phyloP scores from a whole-genome alignment of 2,329 filamentous ascomycete species.

The Trichoderma breve region DNA sequence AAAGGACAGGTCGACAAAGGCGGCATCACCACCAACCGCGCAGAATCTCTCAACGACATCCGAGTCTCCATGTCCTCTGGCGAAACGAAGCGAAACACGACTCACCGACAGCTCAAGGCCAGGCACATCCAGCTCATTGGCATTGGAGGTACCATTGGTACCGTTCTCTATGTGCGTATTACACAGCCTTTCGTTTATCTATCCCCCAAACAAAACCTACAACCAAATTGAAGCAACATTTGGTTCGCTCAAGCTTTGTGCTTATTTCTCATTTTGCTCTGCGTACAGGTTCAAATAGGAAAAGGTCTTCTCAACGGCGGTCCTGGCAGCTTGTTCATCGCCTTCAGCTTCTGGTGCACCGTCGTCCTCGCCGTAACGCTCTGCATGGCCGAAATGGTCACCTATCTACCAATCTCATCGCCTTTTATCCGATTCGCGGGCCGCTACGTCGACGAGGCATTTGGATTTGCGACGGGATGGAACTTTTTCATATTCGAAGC shows the following conservation, averaged over 20 bases:
- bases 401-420: slow-evolving; percentile 71
- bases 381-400: slow-evolving; percentile 72
- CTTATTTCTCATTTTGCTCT: slow-evolving; percentile 14
- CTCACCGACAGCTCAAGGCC: slow-evolving; percentile 53
- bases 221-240: background rate
- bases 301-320: slow-evolving; percentile 57
- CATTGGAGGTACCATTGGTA: slow-evolving; percentile 65
- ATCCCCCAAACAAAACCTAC: background rate
- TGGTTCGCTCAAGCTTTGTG: slow-evolving; percentile 22
- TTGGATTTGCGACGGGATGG: slow-evolving; percentile 70
- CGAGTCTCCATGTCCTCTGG: slow-evolving; percentile 24
- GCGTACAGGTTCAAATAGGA: slow-evolving; percentile 51
- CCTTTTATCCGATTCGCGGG: slow-evolving; percentile 77
- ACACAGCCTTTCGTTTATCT: background rate
- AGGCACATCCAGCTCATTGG: slow-evolving; percentile 60
- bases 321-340: slow-evolving; percentile 56
- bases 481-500: slow-evolving; percentile 73
- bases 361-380: slow-evolving; percentile 60
- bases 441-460: slow-evolving; percentile 71
- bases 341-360: slow-evolving; percentile 61
- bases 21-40: background rate
- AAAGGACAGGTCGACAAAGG: slow-evolving; percentile 7
- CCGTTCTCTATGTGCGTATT: slow-evolving; percentile 52
- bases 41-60: slow-evolving; percentile 8
- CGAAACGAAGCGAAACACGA: slow-evolving; percentile 37